Base-by-base conservation (phyloP, 1,284 basidiomycete species). In the Lignosus rhinocerotis region DNA sequence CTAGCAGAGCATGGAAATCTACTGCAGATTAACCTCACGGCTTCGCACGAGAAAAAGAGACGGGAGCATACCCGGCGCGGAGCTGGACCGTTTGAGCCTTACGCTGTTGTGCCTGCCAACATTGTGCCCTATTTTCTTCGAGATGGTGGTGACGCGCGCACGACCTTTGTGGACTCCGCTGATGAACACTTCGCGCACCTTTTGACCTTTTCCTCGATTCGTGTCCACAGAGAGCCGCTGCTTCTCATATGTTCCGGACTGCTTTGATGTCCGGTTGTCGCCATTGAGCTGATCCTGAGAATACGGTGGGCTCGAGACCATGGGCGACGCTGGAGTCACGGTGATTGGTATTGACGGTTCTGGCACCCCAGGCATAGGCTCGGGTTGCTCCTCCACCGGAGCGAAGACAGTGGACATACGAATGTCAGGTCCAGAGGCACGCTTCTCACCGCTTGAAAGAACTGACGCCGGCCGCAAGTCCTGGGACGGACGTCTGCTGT, bases 121-220 rank as follows among this genome's bases (percentile, higher is more conserved):
- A 8, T 87, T 87, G 66, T 84, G 81, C 11, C 88, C 88, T 49
- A 92, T 87, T 70, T 84, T 90, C 70, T 80, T 86, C 36, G 88
- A 88, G 53, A 92, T 88, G 17, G 87, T 89, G 43, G 84, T 85
- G 34, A 93, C 88, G 51, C 86, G 81, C 10, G 78, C 85, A 56
- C 87, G 85, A 12, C 86, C 82, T 67, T 90, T 87, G 66, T 90
- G 83, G 31, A 92, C 87, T 16, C 84, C 80, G 59, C 81, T 80
- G 72, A 88, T 90, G 57, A 92, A 75, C 75, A 87, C 87, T 67
- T 86, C 83, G 63, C 88, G 85, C 55, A 91, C 77, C 67, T 88
- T 89, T 72, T 87, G 90, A 32, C 84, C 82, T 58, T 66, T 68
- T 34, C 63, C 68, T 33, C 65, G 65, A 44, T 62, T 68, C 21